Conservation (phyloP, 1,284 basidiomycete genomes). For the Bjerkandera adusta region DNA sequence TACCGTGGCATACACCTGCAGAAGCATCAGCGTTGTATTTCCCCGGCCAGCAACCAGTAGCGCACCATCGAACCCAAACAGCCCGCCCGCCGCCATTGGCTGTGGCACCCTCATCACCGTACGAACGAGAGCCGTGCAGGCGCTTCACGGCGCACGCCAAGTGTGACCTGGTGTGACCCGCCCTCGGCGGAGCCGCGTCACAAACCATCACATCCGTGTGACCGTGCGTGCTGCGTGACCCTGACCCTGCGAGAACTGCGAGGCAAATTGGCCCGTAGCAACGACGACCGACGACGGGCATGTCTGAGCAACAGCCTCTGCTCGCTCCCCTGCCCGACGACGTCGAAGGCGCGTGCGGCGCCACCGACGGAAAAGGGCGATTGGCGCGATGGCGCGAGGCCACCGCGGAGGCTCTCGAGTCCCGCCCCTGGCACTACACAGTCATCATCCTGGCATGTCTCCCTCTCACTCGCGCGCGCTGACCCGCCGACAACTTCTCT, state of each 20-base stretch:
- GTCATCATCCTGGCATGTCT: slow-evolving; percentile 60
- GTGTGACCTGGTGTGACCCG: slow-evolving; percentile 7
- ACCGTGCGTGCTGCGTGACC: too few species aligned
- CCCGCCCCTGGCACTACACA: slow-evolving; percentile 48
- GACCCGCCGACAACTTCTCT: slow-evolving; percentile 10
- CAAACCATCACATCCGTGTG: neutral
- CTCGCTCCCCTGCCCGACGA: slow-evolving; percentile 35
- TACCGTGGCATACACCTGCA: too few species aligned
- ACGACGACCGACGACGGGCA: slow-evolving; percentile 13
- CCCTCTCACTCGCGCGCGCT: slow-evolving; percentile 3
- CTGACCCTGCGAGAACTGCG: too few species aligned
- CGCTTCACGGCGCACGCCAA: too few species aligned
- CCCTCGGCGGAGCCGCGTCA: neutral
- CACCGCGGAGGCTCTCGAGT: slow-evolving; percentile 52
- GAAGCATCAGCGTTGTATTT: too few species aligned
- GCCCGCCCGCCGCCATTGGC: too few species aligned
- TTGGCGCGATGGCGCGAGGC: slow-evolving; percentile 32
- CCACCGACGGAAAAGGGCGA: slow-evolving; percentile 15
- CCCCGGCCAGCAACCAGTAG: too few species aligned
- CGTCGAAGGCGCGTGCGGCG: slow-evolving; percentile 16
- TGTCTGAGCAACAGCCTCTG: slow-evolving; percentile 57
- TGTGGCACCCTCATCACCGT: too few species aligned
- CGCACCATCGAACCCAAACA: too few species aligned
- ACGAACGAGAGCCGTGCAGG: too few species aligned
- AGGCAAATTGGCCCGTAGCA: too few species aligned